Base-by-base conservation (phyloP, 331 rosid genomes). In the Cydonia oblonga region DNA sequence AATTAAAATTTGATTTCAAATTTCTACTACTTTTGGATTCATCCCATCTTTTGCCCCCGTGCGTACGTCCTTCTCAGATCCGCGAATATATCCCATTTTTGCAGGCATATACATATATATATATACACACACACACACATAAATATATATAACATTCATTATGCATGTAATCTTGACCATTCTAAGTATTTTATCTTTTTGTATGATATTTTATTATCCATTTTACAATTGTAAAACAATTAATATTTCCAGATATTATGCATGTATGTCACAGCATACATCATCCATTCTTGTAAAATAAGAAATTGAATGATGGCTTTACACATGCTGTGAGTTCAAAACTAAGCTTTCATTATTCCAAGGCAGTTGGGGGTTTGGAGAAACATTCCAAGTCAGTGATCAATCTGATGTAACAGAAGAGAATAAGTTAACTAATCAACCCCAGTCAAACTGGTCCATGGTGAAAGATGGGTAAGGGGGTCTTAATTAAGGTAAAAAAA, bases 371-470 rank as follows among this genome's bases (percentile, higher is more conserved):
- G 28, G 16, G 40, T 51, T 10, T 30, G 22, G 30, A 59, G 24
- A 53, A 33, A 63, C 20, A 49, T 78, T 78, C 75, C 62, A 80
- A 72, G 75, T 72, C 67, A 73, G 80, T 28, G 74, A 72, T 66
- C 81, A 62, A 71, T 20, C 33, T 63, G 74, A 57, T 52, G 70
- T 29, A 73, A 40, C 25, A 19, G 74, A 26, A 73, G 51, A 63
- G 32, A 57, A 25, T 28, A 24, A 74, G 46, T 40, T 3, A 40
- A 40, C 5, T 40, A 40, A 4, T 12, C 46, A 1, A 40, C 46
- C 46, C 46, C 46, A 40, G 3, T 40, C 46, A 40, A 40, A 40
- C 15, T 40, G 46, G 5, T 40, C 46, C 46, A 3, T 38, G 46
- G 46, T 40, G 46, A 40, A 40, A 40, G 46, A 40, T 40, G 46